Evolutionary conservation across 2,329 filamentous ascomycete species (phyloP), one percentile per base, ranked within the genome.

Genomic region (Fusarium nanum): DNA sequence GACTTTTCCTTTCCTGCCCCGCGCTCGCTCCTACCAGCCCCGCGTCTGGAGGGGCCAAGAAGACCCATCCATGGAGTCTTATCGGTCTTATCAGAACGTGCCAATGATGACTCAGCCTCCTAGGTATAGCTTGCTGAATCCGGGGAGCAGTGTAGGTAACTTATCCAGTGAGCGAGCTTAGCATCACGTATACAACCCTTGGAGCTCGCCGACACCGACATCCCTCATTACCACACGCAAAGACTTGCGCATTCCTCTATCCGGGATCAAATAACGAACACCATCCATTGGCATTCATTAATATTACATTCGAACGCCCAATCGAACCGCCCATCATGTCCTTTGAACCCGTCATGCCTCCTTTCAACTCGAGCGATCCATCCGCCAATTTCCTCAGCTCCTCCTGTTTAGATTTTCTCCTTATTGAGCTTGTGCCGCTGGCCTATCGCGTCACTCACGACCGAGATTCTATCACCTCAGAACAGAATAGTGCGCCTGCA

Each of bases 371-470:
- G 73, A 87, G 87, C 71, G 93, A 97, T 81, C 92, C 93, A 40
- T 86, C 86, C 64, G 91, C 92, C 62, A 89, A 89, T 65, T 92
- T 94, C 82, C 86, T 98, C 75, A 91, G 88, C 82, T 89, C 91
- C 60, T 96, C 95, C 49, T 94, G 92, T 79, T 89, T 99, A 75
- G 96, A 99, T 81, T 92, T 99, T 74, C 88, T 99, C 60, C 88
- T 99, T 74, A 98, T 98, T 78, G 96, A 99, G 83, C 89, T 99
- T 58, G 96, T 99, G 18, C 96, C 96, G 41, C 91, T 98, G 85
- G 93, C 95, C 7, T 93, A 97, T 81, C 90, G 96, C 71, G 87
- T 98, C 67, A 91, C 93, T 23, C 88, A 90, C 76, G 91, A 96
- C 76, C 85, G 93, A 7, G 88, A 89, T 62, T 82, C 82, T 30